Conservation (phyloP, 208 protist genomes). For the Trypanosoma brucei region DNA sequence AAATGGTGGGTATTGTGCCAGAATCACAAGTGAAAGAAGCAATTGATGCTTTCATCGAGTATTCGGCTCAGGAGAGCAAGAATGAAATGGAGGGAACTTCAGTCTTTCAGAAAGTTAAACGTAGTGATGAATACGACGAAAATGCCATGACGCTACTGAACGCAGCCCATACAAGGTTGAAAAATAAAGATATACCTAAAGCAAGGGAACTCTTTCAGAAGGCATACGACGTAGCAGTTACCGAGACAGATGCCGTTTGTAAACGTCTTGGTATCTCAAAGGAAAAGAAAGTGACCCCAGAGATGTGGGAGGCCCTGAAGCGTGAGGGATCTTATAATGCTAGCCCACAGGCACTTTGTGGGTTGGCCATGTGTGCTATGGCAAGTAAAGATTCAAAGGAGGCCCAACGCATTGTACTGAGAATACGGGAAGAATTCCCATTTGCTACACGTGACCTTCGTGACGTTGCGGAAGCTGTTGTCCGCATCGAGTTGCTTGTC, state of each 20-base stretch:
- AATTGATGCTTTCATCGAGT: slow-evolving; percentile 84
- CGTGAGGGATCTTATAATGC: slow-evolving; percentile 78
- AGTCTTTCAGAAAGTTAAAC: slow-evolving; percentile 52
- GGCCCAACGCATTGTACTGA: slow-evolving; percentile 33
- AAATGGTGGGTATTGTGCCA: slow-evolving; percentile 69
- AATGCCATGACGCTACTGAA: slow-evolving; percentile 83
- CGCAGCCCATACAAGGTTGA: slow-evolving; percentile 54
- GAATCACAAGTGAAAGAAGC: slow-evolving; percentile 85
- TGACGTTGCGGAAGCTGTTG: slow-evolving; percentile 69
- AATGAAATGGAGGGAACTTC: slow-evolving; percentile 57
- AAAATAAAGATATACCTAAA: slow-evolving; percentile 66
- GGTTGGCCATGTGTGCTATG: slow-evolving; percentile 77
- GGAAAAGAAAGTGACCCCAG: slow-evolving; percentile 65
- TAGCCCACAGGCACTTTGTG: slow-evolving; percentile 70
- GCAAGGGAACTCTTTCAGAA: slow-evolving; percentile 67
- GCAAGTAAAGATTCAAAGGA: slow-evolving; percentile 39
- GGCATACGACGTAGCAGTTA: slow-evolving; percentile 39
- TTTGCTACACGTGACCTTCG: slow-evolving; percentile 67
- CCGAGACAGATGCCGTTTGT: slow-evolving; percentile 52
- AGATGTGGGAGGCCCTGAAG: slow-evolving; percentile 66
- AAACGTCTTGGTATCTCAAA: slow-evolving; percentile 43
- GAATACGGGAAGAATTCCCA: slow-evolving; percentile 63
- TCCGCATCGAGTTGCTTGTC: slow-evolving; percentile 76
- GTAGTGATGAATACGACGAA: slow-evolving; percentile 78
- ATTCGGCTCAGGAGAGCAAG: slow-evolving; percentile 51